phyloP scores from a whole-genome alignment of 169 alveolate species.

The Cryptosporidium ubiquitum region DNA sequence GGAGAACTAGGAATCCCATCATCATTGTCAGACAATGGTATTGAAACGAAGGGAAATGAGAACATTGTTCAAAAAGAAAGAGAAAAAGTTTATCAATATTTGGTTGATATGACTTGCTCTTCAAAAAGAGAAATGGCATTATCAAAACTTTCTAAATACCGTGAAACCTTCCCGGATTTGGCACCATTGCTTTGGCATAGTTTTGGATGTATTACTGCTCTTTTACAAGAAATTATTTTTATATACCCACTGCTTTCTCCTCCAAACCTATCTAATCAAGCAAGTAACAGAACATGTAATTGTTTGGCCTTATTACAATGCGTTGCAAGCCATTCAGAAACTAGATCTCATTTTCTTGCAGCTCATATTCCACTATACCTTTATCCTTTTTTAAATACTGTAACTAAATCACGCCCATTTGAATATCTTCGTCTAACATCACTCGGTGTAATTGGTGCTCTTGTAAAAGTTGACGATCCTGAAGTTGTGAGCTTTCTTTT shows the following conservation, averaged over 20 bases:
- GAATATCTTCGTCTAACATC: constrained; percentile 98
- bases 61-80: constrained; percentile 17
- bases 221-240: constrained; percentile 93
- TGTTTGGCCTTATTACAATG: constrained; percentile 98
- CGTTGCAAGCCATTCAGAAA: constrained; percentile 97
- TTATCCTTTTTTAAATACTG: constrained; percentile 97
- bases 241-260: constrained; percentile 91
- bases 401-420: constrained; percentile 94
- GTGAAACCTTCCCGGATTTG: constrained; percentile 93
- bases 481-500: constrained; percentile 95
- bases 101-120: constrained; percentile 90
- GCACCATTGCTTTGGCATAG: constrained; percentile 98
- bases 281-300: constrained; percentile 96
- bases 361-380: constrained; percentile 98
- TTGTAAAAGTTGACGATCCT: constrained; percentile 98
- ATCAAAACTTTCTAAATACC: constrained; percentile 91
- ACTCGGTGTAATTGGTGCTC: constrained; percentile 99
- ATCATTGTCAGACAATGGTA: neutral
- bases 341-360: constrained; percentile 93
- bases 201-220: constrained; percentile 96
- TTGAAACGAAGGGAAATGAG: constrained; percentile 1
- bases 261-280: constrained; percentile 90
- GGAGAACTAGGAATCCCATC: constrained; percentile 4
- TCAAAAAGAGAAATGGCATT: constrained; percentile 97
- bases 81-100: constrained; percentile 85